Evolutionary conservation across 768 basidiomycete genomes (phyloP).

Genomic region (Agrocybe chaxingu): DNA sequence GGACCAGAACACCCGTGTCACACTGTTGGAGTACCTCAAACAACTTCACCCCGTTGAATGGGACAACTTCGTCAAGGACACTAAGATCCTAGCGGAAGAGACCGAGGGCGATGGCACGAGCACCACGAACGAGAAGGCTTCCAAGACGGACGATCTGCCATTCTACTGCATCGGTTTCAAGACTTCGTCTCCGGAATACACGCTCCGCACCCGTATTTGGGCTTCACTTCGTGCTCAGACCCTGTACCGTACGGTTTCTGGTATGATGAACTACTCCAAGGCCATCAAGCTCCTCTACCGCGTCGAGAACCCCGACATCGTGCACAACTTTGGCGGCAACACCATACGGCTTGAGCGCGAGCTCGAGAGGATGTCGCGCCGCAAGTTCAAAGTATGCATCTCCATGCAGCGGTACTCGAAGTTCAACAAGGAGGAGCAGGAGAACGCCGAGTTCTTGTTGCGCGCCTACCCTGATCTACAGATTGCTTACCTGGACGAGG

Average conservation of each 20-base stretch:
- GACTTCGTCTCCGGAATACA: conserved; percentile 97
- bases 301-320: conserved; percentile 97
- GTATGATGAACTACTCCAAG: conserved; percentile 99
- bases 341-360: conserved; percentile 95
- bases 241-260: conserved; percentile 96
- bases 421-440: conserved; percentile 98
- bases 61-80: conserved; percentile 99
- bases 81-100: conserved; percentile 97
- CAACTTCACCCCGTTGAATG: conserved; percentile 98
- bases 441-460: conserved; percentile 96
- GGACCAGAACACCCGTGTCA: conserved; percentile 94
- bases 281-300: conserved; percentile 99
- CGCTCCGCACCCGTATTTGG: conserved; percentile 98
- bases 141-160: conserved; percentile 87
- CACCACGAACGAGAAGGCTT: conserved; percentile 69
- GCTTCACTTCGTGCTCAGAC: conserved; percentile 98
- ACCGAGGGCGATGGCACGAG: conserved; percentile 57
- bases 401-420: conserved; percentile 99
- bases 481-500: conserved; percentile 97
- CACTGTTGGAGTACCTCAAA: conserved; percentile 95
- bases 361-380: conserved; percentile 92
- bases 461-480: conserved; percentile 98
- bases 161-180: conserved; percentile 99
- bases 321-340: conserved; percentile 94
- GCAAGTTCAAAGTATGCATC: conserved; percentile 98